Conservation (phyloP, 1,139 yeast species). For the Kodamaea sp. region DNA sequence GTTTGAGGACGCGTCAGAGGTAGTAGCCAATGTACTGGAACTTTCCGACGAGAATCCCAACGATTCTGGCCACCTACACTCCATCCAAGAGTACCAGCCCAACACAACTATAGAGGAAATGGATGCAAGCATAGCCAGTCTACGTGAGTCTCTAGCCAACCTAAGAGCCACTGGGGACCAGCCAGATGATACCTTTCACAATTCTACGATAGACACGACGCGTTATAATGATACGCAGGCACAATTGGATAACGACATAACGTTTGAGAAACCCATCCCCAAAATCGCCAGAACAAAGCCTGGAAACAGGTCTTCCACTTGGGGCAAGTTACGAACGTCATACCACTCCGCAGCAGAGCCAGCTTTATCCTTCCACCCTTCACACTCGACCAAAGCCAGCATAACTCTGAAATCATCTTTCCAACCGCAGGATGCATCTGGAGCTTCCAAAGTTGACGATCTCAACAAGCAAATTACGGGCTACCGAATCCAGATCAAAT, state of each 20-base stretch:
- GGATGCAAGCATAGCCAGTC: conserved; percentile 26
- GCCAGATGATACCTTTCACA: conserved; percentile 17
- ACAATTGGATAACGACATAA: conserved; percentile 34
- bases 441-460: conserved; percentile 28
- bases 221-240: conserved; percentile 29
- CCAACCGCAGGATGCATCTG: conserved; percentile 16
- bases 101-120: conserved; percentile 13
- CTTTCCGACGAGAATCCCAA: too few relatives aligned
- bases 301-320: conserved; percentile 7
- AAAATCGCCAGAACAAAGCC: background rate
- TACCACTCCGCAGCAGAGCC: conserved; percentile 13
- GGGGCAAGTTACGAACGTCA: conserved; percentile 35
- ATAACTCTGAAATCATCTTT: conserved; percentile 9
- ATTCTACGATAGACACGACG: conserved; percentile 26
- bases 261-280: conserved; percentile 17
- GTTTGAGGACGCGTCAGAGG: conserved; percentile 11
- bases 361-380: conserved; percentile 6
- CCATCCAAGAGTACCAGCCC: background rate
- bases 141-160: conserved; percentile 24
- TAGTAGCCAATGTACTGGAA: background rate
- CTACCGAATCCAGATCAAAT: conserved; percentile 44
- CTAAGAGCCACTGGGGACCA: conserved; percentile 11
- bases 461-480: conserved; percentile 43
- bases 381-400: conserved; percentile 8
- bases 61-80: background rate